Evolutionary conservation across 768 basidiomycete genomes (phyloP), one percentile per base, ranked within the genome.

Genomic region (Hygrocybe coccinea): DNA sequence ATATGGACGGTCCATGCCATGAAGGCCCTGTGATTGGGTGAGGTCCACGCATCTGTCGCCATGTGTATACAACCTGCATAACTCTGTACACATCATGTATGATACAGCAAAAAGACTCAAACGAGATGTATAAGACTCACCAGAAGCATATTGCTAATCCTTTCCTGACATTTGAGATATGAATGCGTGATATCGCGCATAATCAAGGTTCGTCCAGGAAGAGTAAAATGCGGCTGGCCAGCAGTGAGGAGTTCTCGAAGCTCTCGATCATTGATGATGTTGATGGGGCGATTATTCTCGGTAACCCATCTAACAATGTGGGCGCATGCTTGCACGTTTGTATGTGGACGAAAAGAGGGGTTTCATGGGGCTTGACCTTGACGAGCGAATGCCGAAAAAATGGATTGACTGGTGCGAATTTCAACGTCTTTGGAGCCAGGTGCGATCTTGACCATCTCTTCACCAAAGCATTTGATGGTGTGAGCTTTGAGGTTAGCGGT

Each of bases 241-340:
- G 70, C 70, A 48, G 67, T 71, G 67, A 74, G 70, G 6, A 76
- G 50, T 1, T 17, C 45, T 0, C 56, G 46, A 52, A 74, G 72
- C 0, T 64, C 67, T 0, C 57, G 45, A 46, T 77, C 72, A 3
- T 64, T 47, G 0, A 75, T 64, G 29, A 74, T 72, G 0, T 44
- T 59, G 49, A 71, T 70, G 0, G 73, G 74, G 0, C 65, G 58
- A 22, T 65, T 54, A 37, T 60, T 68, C 52, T 76, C 64, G 0
- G 68, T 14, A 0, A 75, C 66, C 74, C 73, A 76, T 0, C 55
- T 56, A 0, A 74, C 73, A n/a, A 69, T 62, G 41, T 70, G 59
- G 0, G 64, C 68, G 34, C 69, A 50, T 49, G 45, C 8, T 17
- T 19, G 24, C 56, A 21, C 51, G 35, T 38, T 43, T 50, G 21